These are phyloP conservation scores for Coprinellus micaceus DNA, from an alignment of 768 basidiomycete genomes.

Conservation along the genomic window DNA sequence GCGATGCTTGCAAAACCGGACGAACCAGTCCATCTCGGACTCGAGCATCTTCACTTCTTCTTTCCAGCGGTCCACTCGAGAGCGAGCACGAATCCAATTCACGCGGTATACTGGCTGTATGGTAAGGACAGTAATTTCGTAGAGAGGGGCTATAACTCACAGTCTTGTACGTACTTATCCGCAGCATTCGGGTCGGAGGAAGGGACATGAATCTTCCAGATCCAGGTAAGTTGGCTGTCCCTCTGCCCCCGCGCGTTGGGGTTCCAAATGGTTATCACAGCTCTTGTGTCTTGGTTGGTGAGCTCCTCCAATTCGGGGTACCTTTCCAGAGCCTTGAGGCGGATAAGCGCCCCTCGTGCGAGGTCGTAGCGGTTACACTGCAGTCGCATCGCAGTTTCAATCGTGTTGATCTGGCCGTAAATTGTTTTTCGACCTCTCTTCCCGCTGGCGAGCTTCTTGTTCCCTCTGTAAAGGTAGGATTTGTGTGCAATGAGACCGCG, in stretches of 20 bases:
- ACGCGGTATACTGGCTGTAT: not conserved
- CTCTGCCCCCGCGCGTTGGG: not conserved
- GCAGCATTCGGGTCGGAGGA: not conserved
- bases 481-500: not conserved
- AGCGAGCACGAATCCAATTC: not conserved
- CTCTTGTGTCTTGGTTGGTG: not conserved
- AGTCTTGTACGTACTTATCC: not conserved
- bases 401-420: not conserved
- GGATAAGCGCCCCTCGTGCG: not conserved
- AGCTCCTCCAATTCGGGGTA: not conserved
- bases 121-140: not conserved
- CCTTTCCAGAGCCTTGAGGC: not conserved
- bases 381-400: not conserved
- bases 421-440: not conserved
- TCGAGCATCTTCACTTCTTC: not conserved
- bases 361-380: not conserved
- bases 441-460: not conserved
- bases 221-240: not conserved
- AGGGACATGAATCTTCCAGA: not conserved
- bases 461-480: not conserved
- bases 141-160: not conserved
- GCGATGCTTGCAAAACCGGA: not conserved
- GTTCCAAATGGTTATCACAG: not conserved
- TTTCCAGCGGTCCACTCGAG: not conserved
- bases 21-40: not conserved